These are phyloP conservation scores for Xylaria grammica DNA, from an alignment of 495 filamentous ascomycete genomes.

Conservation along the genomic window DNA sequence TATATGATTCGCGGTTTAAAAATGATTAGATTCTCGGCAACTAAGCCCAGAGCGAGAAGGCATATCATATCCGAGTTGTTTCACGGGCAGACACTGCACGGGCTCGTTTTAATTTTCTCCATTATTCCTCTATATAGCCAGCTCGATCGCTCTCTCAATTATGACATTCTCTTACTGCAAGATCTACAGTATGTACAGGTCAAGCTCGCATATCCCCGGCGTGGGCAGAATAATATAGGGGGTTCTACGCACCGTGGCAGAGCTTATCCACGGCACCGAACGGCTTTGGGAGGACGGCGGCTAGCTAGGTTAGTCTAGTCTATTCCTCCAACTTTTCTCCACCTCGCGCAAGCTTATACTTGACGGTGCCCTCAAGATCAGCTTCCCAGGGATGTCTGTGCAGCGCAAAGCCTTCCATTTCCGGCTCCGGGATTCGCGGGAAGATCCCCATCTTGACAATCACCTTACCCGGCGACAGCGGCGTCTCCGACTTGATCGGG, in stretches of 20 bases:
- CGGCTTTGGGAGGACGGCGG: not conserved
- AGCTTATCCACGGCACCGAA: not conserved
- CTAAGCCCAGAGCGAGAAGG: no score
- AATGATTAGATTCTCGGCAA: no score
- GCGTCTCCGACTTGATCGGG: conserved; percentile 44
- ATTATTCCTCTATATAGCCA: not conserved
- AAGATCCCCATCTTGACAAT: conserved; percentile 52
- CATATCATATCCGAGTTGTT: no score
- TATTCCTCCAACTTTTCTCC: conserved; percentile 8
- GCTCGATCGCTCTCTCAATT: no score
- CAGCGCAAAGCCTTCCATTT: conserved; percentile 42
- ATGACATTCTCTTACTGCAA: not conserved
- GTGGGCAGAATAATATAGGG: no score
- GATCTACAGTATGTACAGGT: not conserved
- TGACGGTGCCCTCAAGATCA: not conserved
- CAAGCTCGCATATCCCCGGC: not conserved
- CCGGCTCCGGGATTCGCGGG: conserved; percentile 46
- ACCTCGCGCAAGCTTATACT: conserved; percentile 12
- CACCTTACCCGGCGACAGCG: conserved; percentile 35
- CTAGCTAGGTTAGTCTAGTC: no score
- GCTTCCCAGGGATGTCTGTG: conserved; percentile 44
- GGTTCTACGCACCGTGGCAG: no score
- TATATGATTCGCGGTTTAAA: no score
- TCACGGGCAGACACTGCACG: no score
- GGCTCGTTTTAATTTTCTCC: no score